Percentiles rank a stretch among this genome's conserved stretches.
Conservation (phyloP, 805 yeast species). For the Suhomyces emberorum region DNA sequence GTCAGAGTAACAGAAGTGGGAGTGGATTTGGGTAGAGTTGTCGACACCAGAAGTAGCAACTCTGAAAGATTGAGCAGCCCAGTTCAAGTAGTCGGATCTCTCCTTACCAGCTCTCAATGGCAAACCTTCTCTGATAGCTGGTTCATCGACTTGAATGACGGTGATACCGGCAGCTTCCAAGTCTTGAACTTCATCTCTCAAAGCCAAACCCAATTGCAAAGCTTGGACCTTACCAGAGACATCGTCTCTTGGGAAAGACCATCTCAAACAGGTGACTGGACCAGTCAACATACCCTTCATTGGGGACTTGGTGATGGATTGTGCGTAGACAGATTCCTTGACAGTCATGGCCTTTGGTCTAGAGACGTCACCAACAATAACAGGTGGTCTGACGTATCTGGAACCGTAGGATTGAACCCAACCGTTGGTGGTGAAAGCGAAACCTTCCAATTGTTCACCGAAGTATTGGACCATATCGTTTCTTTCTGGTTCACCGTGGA, state of each 20-base stretch:
- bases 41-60: slow-evolving; percentile 98
- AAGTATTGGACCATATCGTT: slow-evolving; percentile 99
- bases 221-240: slow-evolving; percentile 91
- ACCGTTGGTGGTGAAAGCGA: slow-evolving; percentile 97
- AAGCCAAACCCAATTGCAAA: slow-evolving; percentile 93
- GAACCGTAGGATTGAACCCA: slow-evolving; percentile 99
- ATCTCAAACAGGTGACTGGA: slow-evolving; percentile 98
- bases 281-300: slow-evolving; percentile 99
- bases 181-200: slow-evolving; percentile 97
- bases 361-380: slow-evolving; percentile 97
- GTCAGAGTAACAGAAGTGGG: slow-evolving; percentile 99
- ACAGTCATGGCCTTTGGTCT: slow-evolving; percentile 99
- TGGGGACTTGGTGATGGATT: slow-evolving; percentile 91
- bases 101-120: slow-evolving; percentile 98
- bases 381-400: slow-evolving; percentile 99
- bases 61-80: slow-evolving; percentile 99
- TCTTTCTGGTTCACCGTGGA: slow-evolving; percentile 99
- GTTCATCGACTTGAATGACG: slow-evolving; percentile 99
- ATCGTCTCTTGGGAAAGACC: slow-evolving; percentile 99
- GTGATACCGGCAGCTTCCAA: slow-evolving; percentile 97
- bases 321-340: slow-evolving; percentile 98
- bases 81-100: slow-evolving; percentile 92
- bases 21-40: slow-evolving; percentile 96
- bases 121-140: slow-evolving; percentile 99
- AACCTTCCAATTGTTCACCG: slow-evolving; percentile 98